Base-by-base conservation (phyloP, 441 rosid genomes). In the Erysimum pusillum region DNA sequence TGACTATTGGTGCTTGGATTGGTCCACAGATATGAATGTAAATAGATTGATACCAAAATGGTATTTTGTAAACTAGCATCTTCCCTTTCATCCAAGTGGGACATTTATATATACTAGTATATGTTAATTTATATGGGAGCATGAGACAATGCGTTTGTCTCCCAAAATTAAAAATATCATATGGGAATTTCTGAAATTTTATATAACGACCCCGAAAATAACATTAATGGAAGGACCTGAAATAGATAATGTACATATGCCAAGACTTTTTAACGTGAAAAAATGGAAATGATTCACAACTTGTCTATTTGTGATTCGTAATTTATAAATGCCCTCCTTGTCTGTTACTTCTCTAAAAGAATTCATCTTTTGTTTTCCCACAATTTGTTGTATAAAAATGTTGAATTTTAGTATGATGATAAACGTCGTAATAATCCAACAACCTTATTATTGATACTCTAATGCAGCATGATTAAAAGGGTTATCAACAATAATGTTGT, bases 11-110 rank as follows among this genome's bases (percentile, higher is more conserved):
- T 35, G 38, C 38, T 35, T 35, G 38, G 38, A 35, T 35, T 7
- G 38, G 38, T 35, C 9, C 38, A 35, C 38, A 28, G 31, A 28
- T 1, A 28, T 28, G 31, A 28, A 28, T 28, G 31, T 28, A 28
- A 28, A 39, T 42, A 42, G 15, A 42, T 42, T 42, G 7, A 5
- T 42, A 12, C 15, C 15, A 42, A 42, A 42, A 42, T 6, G n/a
- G 46, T 13, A 45, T 45, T 14, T 45, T n/a, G 18, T 45, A 45
- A 45, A 45, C 45, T 41, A 41, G 13, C 38, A 35, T 35, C 7
- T 35, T 42, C 64, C 58, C 38, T 45, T 13, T 44, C 41, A 5
- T 69, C 53, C 74, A 59, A 44, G 57, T 59, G 36, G 46, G 36
- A 46, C 35, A 44, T 46, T 34, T 42, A 13, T 9, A 13, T 9